A percentile compares a stretch with the other conserved stretches of the same genome.
Evolutionary conservation across 441 rosid genomes (phyloP).

Genomic region (Daphne laureola): DNA sequence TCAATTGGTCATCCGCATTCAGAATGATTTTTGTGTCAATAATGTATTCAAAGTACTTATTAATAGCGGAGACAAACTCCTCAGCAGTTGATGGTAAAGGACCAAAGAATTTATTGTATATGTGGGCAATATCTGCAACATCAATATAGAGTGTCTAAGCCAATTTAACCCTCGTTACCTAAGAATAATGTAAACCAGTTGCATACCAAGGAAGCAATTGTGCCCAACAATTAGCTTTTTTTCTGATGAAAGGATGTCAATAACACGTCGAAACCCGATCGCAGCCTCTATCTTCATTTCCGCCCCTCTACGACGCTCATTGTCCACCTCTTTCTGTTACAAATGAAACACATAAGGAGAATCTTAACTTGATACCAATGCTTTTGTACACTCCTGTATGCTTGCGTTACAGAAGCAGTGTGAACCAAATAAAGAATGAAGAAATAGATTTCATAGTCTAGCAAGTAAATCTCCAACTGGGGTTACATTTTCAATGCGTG

Average conservation of each 20-base stretch:
- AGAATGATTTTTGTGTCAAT: conserved; percentile 85
- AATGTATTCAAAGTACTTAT: conserved; percentile 56
- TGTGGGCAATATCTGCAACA: conserved; percentile 76
- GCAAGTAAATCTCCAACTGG: too few relatives aligned
- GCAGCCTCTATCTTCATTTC: conserved; percentile 57
- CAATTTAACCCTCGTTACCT: conserved; percentile 9
- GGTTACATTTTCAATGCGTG: background rate
- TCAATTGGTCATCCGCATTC: conserved; percentile 43
- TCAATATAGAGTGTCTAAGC: conserved; percentile 17
- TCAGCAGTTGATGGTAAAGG: conserved; percentile 70
- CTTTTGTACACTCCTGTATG: background rate
- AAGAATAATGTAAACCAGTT: conserved; percentile 15
- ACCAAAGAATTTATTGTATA: conserved; percentile 68
- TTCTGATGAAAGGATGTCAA: conserved; percentile 78
- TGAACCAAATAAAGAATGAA: too few relatives aligned
- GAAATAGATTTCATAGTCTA: too few relatives aligned
- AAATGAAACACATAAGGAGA: conserved; percentile 1
- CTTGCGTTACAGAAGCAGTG: too few relatives aligned
- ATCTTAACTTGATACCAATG: conserved; percentile 9
- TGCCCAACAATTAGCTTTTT: conserved; percentile 84
- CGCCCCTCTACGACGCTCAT: conserved; percentile 35
- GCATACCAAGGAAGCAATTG: conserved; percentile 83
- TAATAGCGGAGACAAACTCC: conserved; percentile 52
- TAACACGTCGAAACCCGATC: conserved; percentile 79
- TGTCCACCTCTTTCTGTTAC: conserved; percentile 61